These are phyloP conservation scores for Aureobasidium sp. DNA, from an alignment of 2,329 filamentous ascomycete species.

Conservation along the genomic window DNA sequence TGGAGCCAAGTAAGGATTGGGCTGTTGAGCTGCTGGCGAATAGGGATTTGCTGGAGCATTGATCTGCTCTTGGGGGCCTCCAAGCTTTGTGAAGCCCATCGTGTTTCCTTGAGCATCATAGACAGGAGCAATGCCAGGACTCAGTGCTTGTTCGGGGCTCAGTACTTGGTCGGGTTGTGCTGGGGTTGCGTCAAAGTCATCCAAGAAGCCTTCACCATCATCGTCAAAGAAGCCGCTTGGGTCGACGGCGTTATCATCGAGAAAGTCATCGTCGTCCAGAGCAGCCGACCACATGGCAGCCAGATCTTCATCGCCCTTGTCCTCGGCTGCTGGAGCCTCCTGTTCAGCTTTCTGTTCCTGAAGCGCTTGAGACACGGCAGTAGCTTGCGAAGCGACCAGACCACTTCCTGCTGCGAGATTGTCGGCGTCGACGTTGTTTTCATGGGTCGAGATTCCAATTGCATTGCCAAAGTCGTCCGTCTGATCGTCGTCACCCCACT, in stretches of 20 bases:
- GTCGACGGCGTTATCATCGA: conserved; percentile 63
- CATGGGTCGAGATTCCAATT: background rate
- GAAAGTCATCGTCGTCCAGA: conserved; percentile 58
- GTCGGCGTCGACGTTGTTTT: background rate
- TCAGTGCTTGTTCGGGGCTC: conserved; percentile 1
- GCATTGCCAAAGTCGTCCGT: conserved; percentile 16
- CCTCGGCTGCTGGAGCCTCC: conserved; percentile 9
- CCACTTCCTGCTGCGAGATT: conserved; percentile 6
- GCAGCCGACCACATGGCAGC: conserved; percentile 79
- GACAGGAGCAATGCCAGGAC: conserved; percentile 13
- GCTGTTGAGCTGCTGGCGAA: conserved; percentile 23
- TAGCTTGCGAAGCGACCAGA: conserved; percentile 10
- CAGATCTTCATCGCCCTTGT: conserved; percentile 51
- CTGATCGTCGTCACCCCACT: conserved; percentile 19
- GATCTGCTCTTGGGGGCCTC: conserved; percentile 6
- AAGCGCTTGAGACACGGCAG: conserved; percentile 12
- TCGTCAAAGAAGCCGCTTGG: conserved; percentile 65
- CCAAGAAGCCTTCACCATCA: conserved; percentile 78
- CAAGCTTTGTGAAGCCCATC: conserved; percentile 13
- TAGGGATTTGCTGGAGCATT: conserved; percentile 10
- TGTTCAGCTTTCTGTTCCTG: conserved; percentile 12
- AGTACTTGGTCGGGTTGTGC: background rate
- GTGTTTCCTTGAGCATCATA: conserved; percentile 8
- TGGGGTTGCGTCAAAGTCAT: conserved; percentile 46
- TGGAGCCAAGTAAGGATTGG: conserved; percentile 31